Evolutionary conservation across 2,329 filamentous ascomycete genomes (phyloP), one percentile per base, ranked within the genome.

Genomic region (Grosmannia huntii): DNA sequence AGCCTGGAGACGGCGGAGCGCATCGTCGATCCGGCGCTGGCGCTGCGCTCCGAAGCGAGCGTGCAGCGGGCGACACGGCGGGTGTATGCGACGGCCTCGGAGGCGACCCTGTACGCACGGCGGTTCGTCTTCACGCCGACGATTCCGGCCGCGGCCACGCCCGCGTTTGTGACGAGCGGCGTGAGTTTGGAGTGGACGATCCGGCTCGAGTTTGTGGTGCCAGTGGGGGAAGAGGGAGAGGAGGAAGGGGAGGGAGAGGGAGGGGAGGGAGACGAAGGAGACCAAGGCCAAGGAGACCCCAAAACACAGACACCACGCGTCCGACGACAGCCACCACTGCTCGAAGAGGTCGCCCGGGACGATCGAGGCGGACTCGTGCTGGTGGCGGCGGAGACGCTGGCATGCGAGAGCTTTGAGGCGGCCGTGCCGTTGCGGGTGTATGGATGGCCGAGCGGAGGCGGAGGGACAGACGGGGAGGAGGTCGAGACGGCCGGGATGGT

Each of bases 361-460:
- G 89, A 95, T 63, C 78, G 89, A 49, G 89, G 89, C 2, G 81
- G 85, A 0, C 71, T 81, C 27, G 80, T 94, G 16, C 76, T 91
- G 56, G 88, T 90, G 19, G 88, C 89, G 0, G 82, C 86, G 55
- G 89, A 95, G 73, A 83, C 84, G 62, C 66, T 96, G 56, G 79
- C 84, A 10, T 92, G 89, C 65, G 90, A 96, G 74, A 95, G 88
- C 65, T 96, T 96, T 71, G 90, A 96, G 70, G 87, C 95, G 52
- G 83, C 84, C 38, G 89, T 96, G 52, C 90, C 90, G 28, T 74
- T 96, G 63, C 82, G 84, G 55, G 87, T 96, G 11, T 96, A 95
- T 66, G 83, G 83, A 67, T 83, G 59, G 81, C 83, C 68, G 74
- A 73, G 61, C 28, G 53, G 57, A 28, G 57, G 54, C 51, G 25